Base-by-base conservation (phyloP, 352 stramenopile genomes). In the Chrysophaeum taylorii region DNA sequence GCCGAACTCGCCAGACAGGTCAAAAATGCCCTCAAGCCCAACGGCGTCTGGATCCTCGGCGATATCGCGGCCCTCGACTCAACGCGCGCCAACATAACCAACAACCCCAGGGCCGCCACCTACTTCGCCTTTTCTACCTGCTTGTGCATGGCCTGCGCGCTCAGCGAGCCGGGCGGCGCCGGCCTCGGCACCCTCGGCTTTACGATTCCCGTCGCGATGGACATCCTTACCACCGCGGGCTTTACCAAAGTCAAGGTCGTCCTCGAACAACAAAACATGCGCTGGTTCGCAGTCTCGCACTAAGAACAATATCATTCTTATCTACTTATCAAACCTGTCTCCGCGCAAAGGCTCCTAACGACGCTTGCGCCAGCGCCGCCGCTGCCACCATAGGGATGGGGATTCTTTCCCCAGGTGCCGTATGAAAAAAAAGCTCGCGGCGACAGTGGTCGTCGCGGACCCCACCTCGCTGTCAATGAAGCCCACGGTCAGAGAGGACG, bases 121-220 rank as follows among this genome's bases (percentile, higher is more conserved):
- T 23, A 64, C 23, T 71, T 69, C 41, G 70, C 62, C n/a, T 75
- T 75, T 18, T 75, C 70, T 21, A 71, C 62, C 15, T 75, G 70
- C 63, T 50, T 75, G 0, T 75, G 70, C 43, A 71, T 75, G 62
- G 31, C 70, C 16, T 75, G 45, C 16, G 66, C 53, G 15, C 57
- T 75, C 18, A 68, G 50, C 12, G 54, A 68, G 7, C 39, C 50
- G 7, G 62, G 66, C 70, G 70, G 70, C n/a, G 62, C 62, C 35
- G 70, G 70, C 36, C 29, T 75, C 1, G 70, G 70, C 33, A 75
- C 70, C 0, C 54, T 75, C 39, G 70, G 70, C 43, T 75, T 75
- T 38, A 60, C 62, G 1, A 7, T 45, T 0, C 62, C 62, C 27
- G 41, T 71, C 12, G 70, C 70, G 0, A 31, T 2, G 15, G 66